Percentiles rank a stretch among this genome's conserved stretches.
Evolutionary conservation across 2,329 filamentous ascomycete species (phyloP).

Genomic region (Apiospora aurea): DNA sequence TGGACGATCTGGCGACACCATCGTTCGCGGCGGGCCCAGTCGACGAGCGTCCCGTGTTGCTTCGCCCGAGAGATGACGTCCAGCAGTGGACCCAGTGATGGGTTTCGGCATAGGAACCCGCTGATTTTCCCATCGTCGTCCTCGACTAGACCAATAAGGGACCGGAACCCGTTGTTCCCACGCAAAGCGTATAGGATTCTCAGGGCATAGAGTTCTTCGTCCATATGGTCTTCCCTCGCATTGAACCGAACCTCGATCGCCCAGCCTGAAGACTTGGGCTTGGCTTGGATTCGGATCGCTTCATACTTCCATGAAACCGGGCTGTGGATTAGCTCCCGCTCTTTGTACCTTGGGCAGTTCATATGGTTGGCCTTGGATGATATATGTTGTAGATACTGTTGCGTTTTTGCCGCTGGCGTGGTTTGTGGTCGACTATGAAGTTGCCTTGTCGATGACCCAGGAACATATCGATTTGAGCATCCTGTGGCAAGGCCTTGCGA

Average conservation of each 20-base stretch:
- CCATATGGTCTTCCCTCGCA: not conserved
- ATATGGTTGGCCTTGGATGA: not conserved
- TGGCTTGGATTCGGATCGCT: not conserved
- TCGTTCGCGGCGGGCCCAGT: not conserved
- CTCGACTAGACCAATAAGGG: not conserved
- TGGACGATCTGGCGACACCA: not conserved
- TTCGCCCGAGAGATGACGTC: not conserved
- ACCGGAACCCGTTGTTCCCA: not conserved
- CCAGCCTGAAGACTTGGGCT: not conserved
- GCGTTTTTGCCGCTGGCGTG: not conserved
- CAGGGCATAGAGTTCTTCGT: not conserved
- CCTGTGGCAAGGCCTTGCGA: not conserved
- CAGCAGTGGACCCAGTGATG: not conserved
- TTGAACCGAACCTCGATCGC: not conserved
- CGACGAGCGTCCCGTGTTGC: not conserved
- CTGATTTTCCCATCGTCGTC: not conserved
- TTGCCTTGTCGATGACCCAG: not conserved
- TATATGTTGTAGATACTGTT: not conserved
- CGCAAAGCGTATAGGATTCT: not conserved
- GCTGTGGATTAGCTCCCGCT: not conserved
- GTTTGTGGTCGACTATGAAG: not conserved
- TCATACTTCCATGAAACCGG: not conserved
- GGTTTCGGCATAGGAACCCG: not conserved
- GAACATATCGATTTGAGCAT: not conserved
- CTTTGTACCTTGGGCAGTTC: not conserved